phyloP scores from a whole-genome alignment of 306 rosid species.

The Arachis stenosperma region DNA sequence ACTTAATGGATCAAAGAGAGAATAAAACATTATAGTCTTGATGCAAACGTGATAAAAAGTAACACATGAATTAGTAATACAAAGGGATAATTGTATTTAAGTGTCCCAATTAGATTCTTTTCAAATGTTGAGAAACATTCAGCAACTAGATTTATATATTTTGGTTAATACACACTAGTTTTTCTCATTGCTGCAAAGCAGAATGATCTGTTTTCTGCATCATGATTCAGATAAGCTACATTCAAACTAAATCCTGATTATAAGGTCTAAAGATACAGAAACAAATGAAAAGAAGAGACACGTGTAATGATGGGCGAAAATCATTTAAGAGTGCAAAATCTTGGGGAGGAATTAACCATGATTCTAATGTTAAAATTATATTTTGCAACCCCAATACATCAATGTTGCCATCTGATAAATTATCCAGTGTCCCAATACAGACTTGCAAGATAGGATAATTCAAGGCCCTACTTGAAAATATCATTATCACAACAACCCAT shows the following conservation, averaged over 20 bases:
- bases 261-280: conserved; percentile 11
- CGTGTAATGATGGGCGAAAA: neutral
- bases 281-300: neutral
- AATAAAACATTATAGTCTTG: neutral
- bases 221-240: conserved; percentile 7
- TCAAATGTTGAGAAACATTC: conserved; percentile 16
- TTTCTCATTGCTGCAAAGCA: conserved; percentile 1
- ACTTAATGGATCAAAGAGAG: conserved; percentile 29
- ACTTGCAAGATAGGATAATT: conserved; percentile 24
- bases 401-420: conserved; percentile 14
- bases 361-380: conserved; percentile 2
- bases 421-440: conserved; percentile 14
- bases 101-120: conserved; percentile 4
- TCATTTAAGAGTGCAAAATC: neutral
- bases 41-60: conserved; percentile 14
- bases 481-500: conserved; percentile 14
- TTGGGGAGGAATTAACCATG: neutral
- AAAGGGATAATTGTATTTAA: neutral
- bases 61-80: conserved; percentile 7
- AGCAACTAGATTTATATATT: conserved; percentile 3
- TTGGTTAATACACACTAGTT: neutral
- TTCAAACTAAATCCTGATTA: neutral
- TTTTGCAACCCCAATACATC: neutral
- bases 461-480: conserved; percentile 33
- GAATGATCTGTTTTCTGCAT: neutral